These are phyloP conservation scores for Tolypocladium endophyticum DNA, from an alignment of 2,329 filamentous ascomycete genomes.

Conservation along the genomic window DNA sequence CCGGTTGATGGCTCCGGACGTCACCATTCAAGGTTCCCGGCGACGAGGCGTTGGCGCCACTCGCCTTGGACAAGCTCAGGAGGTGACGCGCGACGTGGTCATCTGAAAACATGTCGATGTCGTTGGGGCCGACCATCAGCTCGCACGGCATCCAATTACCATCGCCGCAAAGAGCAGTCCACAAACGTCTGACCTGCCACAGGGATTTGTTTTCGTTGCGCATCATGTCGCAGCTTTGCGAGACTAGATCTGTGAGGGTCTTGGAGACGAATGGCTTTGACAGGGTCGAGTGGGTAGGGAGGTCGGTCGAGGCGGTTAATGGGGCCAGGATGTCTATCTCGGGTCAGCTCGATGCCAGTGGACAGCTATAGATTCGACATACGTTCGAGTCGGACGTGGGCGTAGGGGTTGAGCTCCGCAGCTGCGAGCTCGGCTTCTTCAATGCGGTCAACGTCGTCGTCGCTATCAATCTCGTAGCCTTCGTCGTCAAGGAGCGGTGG, in stretches of 20 bases:
- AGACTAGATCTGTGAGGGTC: constrained; percentile 60
- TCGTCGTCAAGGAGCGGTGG: constrained; percentile 66
- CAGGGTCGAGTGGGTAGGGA: constrained; percentile 63
- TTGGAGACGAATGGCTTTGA: constrained; percentile 65
- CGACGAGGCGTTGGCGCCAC: constrained; percentile 3
- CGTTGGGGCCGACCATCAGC: constrained; percentile 44
- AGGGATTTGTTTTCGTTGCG: constrained; percentile 64
- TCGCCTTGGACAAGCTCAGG: constrained; percentile 15
- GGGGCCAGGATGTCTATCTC: constrained; percentile 62
- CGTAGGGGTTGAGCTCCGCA: constrained; percentile 65
- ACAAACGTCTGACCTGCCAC: constrained; percentile 63
- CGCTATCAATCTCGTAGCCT: constrained; percentile 64
- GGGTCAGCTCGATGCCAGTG: not conserved
- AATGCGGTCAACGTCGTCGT: constrained; percentile 56
- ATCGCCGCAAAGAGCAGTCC: constrained; percentile 66
- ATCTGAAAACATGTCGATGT: constrained; percentile 44
- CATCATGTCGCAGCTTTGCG: constrained; percentile 59
- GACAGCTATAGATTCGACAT: constrained; percentile 17
- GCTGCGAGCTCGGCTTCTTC: constrained; percentile 50
- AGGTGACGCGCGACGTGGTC: constrained; percentile 29
- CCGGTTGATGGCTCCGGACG: constrained; percentile 1
- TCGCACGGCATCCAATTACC: constrained; percentile 56
- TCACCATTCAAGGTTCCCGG: constrained; percentile 13
- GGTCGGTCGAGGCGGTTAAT: constrained; percentile 62
- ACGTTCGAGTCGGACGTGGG: constrained; percentile 62